phyloP scores from a whole-genome alignment of 768 basidiomycete species.

The Sutorius australiensis region DNA sequence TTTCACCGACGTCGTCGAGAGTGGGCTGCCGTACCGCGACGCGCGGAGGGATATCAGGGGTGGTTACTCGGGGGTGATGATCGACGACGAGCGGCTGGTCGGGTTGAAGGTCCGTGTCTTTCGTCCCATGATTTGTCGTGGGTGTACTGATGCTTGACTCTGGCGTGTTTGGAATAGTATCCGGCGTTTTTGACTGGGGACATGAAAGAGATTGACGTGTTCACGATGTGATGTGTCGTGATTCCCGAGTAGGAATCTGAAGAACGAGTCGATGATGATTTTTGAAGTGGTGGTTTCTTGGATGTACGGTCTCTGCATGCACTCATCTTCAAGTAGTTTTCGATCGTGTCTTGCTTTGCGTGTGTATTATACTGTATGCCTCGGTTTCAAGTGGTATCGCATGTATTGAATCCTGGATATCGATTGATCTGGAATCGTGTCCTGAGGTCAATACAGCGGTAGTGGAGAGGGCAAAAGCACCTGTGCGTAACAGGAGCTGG shows the following conservation, averaged over 20 bases:
- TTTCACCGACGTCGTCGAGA: constrained; percentile 27
- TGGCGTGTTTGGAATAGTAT: constrained; percentile 7
- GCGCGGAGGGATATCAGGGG: constrained; percentile 19
- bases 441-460: too few species aligned
- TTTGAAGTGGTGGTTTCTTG: too few species aligned
- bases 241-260: too few species aligned
- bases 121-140: not conserved
- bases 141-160: not conserved
- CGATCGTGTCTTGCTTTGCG: not conserved
- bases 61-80: constrained; percentile 39
- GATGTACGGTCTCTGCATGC: too few species aligned
- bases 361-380: too few species aligned
- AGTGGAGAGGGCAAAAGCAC: too few species aligned
- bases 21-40: constrained; percentile 31
- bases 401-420: too few species aligned
- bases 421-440: too few species aligned
- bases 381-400: too few species aligned
- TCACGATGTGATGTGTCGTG: constrained; percentile 22
- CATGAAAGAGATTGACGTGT: constrained; percentile 35
- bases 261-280: too few species aligned
- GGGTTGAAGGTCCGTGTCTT: constrained; percentile 36
- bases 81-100: constrained; percentile 40
- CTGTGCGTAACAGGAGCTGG: too few species aligned
- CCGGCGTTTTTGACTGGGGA: constrained; percentile 28
- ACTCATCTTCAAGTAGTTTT: not conserved